Base-by-base conservation (phyloP, 2,329 filamentous ascomycete genomes). In the Alternaria triticina region DNA sequence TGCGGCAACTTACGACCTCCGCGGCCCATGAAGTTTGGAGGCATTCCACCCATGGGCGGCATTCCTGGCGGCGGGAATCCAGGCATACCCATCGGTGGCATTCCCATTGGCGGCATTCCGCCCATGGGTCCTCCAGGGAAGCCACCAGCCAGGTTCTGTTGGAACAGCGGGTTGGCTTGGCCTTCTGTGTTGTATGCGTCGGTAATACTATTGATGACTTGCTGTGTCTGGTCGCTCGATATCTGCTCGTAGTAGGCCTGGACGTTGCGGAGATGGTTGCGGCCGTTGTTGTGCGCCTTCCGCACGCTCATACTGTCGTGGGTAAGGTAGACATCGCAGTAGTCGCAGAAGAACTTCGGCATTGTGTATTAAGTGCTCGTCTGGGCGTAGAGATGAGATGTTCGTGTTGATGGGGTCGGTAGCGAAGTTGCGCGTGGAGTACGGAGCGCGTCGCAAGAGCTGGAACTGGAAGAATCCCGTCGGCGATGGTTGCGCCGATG, bases 261-360 rank as follows among this genome's bases (percentile, higher is more conserved):
- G 28, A 99, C 96, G 82, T 99, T 99, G 77, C 96, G 92, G 67
- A 99, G 84, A 79, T 99, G 96, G 84, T 99, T 99, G 75, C 95
- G 90, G 67, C 96, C 96, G 79, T 89, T 91, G 86, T 99, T 99
- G 83, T 99, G 96, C 54, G 96, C 96, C 85, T 98, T 98, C 75
- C 96, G 94, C 83, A 99, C 96, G 83, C 94, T 97, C 95, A 98
- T 98, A 49, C 94, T 97, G 87, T 99, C 96, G 87, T 99, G 96
- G 72, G 96, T 99, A 74, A 99, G 91, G 87, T 99, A 99, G 82
- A 99, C 96, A 91, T 99, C 96, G 88, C 96, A 99, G 83, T 99
- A 99, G 82, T 99, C 96, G 87, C 94, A 74, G 56, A 74, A 74
- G 65, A 74, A 74, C 64, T 74, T 74, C 22, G 71, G 71, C 71